Evolutionary conservation across 2,329 filamentous ascomycete genomes (phyloP).

Genomic region (Davidsoniella neocaledoniae): DNA sequence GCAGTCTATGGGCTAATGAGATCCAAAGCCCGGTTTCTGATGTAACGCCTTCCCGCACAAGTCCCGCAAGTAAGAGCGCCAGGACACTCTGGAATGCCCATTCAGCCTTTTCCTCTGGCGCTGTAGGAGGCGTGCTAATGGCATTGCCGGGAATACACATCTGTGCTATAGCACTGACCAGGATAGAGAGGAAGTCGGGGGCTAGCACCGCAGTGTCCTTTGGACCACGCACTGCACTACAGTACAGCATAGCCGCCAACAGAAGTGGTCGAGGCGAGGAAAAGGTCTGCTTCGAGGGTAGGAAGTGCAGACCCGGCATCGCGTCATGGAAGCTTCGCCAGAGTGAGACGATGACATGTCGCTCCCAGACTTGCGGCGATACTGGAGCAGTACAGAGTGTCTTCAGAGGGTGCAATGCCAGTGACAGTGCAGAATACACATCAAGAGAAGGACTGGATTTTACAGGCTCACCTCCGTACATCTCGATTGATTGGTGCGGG

Average conservation of each 20-base stretch:
- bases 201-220: constrained; percentile 21
- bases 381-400: constrained; percentile 16
- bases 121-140: constrained; percentile 16
- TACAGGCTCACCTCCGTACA: neutral
- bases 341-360: constrained; percentile 19
- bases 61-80: constrained; percentile 24
- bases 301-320: constrained; percentile 28
- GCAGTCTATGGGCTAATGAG: constrained; percentile 24
- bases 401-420: constrained; percentile 18
- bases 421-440: constrained; percentile 17
- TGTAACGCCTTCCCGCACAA: constrained; percentile 26
- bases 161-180: constrained; percentile 25
- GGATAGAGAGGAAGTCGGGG: constrained; percentile 23
- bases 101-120: constrained; percentile 18
- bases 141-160: constrained; percentile 22
- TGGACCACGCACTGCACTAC: constrained; percentile 21
- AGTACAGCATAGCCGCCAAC: constrained; percentile 28
- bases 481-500: neutral
- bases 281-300: constrained; percentile 26
- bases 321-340: constrained; percentile 26
- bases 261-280: constrained; percentile 26
- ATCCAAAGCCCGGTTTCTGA: constrained; percentile 28
- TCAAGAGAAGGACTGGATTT: constrained; percentile 8
- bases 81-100: constrained; percentile 27
- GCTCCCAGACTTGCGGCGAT: constrained; percentile 20